Evolutionary conservation across 2,329 filamentous ascomycete species (phyloP).

Genomic region (Basipetospora chlamydospora): DNA sequence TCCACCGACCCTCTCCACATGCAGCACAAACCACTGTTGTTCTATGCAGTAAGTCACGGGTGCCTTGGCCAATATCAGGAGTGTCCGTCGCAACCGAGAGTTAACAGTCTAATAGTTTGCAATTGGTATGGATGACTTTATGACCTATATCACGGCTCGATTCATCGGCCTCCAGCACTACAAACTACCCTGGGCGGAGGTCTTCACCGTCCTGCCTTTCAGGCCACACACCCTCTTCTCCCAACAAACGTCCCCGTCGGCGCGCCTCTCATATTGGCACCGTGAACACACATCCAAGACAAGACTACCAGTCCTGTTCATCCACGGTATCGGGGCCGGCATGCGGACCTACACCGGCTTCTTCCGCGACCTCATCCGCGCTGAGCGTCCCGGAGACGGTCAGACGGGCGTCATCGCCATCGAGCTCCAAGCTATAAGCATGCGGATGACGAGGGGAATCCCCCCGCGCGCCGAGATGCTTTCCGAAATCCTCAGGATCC

Average conservation of each 20-base stretch:
- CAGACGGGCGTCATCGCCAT: conserved; percentile 49
- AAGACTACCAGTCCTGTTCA: conserved; percentile 45
- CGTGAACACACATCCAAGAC: conserved; percentile 48
- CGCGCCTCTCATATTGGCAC: conserved; percentile 48
- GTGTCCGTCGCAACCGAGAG: too few relatives aligned
- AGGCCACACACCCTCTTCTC: conserved; percentile 35
- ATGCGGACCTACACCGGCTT: conserved; percentile 48
- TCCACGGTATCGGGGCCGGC: conserved; percentile 58
- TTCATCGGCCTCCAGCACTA: conserved; percentile 40
- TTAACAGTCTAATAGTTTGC: too few relatives aligned
- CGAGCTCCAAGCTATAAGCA: conserved; percentile 52
- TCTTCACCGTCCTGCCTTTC: conserved; percentile 36
- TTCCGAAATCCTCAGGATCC: conserved; percentile 37
- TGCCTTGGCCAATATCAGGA: conserved; percentile 28
- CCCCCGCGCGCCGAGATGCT: conserved; percentile 34
- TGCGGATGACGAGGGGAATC: conserved; percentile 44
- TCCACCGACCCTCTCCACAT: conserved; percentile 50
- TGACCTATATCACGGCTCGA: too few relatives aligned
- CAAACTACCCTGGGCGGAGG: conserved; percentile 21
- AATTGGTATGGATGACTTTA: too few relatives aligned
- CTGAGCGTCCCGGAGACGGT: conserved; percentile 15
- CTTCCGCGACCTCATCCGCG: conserved; percentile 32
- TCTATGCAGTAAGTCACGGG: conserved; percentile 42
- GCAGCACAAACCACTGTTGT: conserved; percentile 45
- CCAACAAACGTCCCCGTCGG: conserved; percentile 29